Evolutionary conservation across 1,284 basidiomycete genomes (phyloP).

Genomic region (Ceratobasidium sp.): DNA sequence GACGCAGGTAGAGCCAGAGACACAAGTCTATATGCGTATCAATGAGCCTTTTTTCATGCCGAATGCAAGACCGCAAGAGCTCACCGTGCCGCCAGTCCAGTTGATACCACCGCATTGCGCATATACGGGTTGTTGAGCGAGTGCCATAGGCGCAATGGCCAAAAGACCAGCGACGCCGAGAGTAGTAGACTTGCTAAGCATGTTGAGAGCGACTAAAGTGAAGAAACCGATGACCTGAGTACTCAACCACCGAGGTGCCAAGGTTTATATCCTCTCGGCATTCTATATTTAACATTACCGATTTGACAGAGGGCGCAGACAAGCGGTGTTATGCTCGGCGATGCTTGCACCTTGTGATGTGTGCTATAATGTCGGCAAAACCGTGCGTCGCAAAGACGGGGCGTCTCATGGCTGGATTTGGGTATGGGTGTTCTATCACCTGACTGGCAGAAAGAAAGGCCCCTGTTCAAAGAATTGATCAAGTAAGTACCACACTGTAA

Average conservation of each 20-base stretch:
- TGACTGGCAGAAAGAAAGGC: background rate
- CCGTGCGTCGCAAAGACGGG: slow-evolving; percentile 1
- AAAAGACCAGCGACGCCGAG: slow-evolving; percentile 18
- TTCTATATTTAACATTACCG: background rate
- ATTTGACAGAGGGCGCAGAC: background rate
- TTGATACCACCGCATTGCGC: slow-evolving; percentile 22
- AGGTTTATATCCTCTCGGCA: background rate
- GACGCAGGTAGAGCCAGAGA: slow-evolving; percentile 49
- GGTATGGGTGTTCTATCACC: background rate
- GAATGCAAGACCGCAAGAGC: background rate
- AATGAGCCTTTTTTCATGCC: background rate
- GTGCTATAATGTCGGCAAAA: slow-evolving; percentile 21
- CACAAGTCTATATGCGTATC: slow-evolving; percentile 16
- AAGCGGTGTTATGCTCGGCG: background rate
- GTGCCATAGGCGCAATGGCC: slow-evolving; percentile 5
- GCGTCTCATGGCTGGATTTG: background rate
- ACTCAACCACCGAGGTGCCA: background rate
- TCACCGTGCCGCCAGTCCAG: slow-evolving; percentile 15
- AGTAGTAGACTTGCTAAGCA: background rate
- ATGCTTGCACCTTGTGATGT: slow-evolving; percentile 14
- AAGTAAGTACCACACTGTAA: background rate
- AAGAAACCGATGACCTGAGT: slow-evolving; percentile 8
- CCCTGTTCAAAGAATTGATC: background rate
- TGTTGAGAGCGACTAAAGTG: background rate
- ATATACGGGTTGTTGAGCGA: slow-evolving; percentile 11